These are phyloP conservation scores for Fusarium guadeloupense DNA, from an alignment of 2,329 filamentous ascomycete species.

Conservation along the genomic window DNA sequence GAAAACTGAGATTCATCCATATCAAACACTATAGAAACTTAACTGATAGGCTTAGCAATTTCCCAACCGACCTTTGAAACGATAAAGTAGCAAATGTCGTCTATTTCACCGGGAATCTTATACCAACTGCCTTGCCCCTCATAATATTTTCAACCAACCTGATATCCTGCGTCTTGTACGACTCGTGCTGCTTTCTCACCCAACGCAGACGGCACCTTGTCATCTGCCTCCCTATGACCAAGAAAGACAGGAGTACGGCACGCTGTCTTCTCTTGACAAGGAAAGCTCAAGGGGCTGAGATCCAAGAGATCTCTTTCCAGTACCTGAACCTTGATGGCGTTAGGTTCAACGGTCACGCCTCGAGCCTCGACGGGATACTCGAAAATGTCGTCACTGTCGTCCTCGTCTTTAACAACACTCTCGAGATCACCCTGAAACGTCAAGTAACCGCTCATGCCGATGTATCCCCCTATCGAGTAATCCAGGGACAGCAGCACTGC, in stretches of 20 bases:
- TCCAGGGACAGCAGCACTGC: slow-evolving; percentile 53
- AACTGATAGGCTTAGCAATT: neutral
- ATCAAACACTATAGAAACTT: too few relatives aligned
- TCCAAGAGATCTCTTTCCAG: slow-evolving; percentile 47
- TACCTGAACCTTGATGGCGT: slow-evolving; percentile 40
- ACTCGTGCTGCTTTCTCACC: slow-evolving; percentile 45
- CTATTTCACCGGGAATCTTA: slow-evolving; percentile 53
- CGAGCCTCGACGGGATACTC: slow-evolving; percentile 23
- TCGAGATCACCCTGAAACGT: slow-evolving; percentile 52
- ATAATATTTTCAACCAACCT: slow-evolving; percentile 47
- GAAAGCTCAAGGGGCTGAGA: slow-evolving; percentile 38
- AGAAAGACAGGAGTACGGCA: slow-evolving; percentile 52
- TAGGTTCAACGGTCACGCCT: slow-evolving; percentile 16
- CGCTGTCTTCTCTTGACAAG: slow-evolving; percentile 21
- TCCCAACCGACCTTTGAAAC: neutral
- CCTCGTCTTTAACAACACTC: slow-evolving; percentile 36
- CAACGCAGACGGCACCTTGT: slow-evolving; percentile 47
- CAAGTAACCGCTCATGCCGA: slow-evolving; percentile 59
- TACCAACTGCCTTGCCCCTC: slow-evolving; percentile 57
- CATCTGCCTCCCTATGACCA: slow-evolving; percentile 53
- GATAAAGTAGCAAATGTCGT: slow-evolving; percentile 55
- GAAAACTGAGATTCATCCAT: too few relatives aligned
- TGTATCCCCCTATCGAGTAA: slow-evolving; percentile 51
- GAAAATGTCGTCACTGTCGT: slow-evolving; percentile 40
- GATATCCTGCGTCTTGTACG: slow-evolving; percentile 46